A percentile compares a stretch with the other conserved stretches of the same genome.
phyloP scores from a whole-genome alignment of 345 rosid species.

The Geranium rotundifolium region DNA sequence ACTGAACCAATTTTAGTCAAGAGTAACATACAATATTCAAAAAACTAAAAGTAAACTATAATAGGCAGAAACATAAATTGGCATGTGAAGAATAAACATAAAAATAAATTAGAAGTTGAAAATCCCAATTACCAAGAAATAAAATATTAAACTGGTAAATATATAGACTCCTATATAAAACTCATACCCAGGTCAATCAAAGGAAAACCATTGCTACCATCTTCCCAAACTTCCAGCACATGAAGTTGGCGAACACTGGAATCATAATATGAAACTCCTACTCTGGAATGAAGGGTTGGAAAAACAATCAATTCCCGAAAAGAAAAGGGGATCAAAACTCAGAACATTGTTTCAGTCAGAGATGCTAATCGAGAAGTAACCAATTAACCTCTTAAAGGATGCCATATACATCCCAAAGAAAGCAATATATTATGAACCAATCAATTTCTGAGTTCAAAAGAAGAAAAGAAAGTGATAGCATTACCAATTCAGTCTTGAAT shows the following conservation, averaged over 20 bases:
- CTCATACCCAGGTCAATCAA: constrained; percentile 63
- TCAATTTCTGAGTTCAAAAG: background rate
- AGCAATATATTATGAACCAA: background rate
- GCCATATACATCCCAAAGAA: background rate
- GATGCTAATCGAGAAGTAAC: background rate
- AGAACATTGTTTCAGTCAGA: background rate
- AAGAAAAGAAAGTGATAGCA: background rate
- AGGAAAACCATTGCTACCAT: constrained; percentile 56
- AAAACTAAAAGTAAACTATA: background rate
- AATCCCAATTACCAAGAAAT: background rate
- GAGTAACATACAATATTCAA: background rate
- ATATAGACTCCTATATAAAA: constrained; percentile 5
- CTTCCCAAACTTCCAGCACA: constrained; percentile 94
- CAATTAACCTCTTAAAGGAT: background rate
- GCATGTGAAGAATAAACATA: background rate
- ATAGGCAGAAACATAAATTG: background rate
- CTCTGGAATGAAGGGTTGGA: constrained; percentile 23
- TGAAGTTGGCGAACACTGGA: constrained; percentile 68
- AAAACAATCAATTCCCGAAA: background rate
- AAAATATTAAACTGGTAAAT: background rate
- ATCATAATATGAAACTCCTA: constrained; percentile 89
- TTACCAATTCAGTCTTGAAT: background rate
- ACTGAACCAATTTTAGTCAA: constrained; percentile 28
- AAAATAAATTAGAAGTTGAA: background rate
- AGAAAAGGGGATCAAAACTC: background rate